Evolutionary conservation across 257 asterid species (phyloP).

Genomic region (Eustoma russellianum): DNA sequence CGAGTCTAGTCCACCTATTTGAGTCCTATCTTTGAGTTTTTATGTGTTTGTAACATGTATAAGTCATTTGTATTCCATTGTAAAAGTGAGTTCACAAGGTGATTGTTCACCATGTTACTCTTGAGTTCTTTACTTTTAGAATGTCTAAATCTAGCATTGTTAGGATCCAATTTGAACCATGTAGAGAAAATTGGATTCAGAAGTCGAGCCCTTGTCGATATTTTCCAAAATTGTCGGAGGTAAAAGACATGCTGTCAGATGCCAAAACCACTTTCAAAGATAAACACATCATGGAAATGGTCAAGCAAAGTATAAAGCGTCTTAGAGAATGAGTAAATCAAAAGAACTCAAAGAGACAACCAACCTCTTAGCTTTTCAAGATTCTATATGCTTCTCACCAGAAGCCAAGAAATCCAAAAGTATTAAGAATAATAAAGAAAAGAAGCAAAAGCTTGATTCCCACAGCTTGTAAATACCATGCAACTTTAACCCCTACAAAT

Average conservation of each 20-base stretch:
- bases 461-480: conserved; percentile 30
- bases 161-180: no score
- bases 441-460: conserved; percentile 37
- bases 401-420: conserved; percentile 40
- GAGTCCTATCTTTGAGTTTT: no score
- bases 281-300: conserved; percentile 23
- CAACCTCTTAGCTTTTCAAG: not conserved
- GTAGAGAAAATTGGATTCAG: no score
- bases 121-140: no score
- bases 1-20: no score
- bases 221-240: no score
- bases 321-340: conserved; percentile 11
- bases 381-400: conserved; percentile 36
- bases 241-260: conserved; percentile 10
- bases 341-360: conserved; percentile 18
- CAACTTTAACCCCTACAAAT: conserved; percentile 46
- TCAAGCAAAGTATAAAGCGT: conserved; percentile 55
- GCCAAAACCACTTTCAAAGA: conserved; percentile 38
- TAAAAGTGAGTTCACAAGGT: no score
- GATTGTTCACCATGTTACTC: no score
- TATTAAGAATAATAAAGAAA: conserved; percentile 24
- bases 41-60: no score
- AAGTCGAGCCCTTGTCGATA: no score
- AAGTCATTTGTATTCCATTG: no score
- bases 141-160: no score